Evolutionary conservation across 2,329 filamentous ascomycete species (phyloP), one percentile per base, ranked within the genome.

Genomic region (Paraphoma chrysanthemicola): DNA sequence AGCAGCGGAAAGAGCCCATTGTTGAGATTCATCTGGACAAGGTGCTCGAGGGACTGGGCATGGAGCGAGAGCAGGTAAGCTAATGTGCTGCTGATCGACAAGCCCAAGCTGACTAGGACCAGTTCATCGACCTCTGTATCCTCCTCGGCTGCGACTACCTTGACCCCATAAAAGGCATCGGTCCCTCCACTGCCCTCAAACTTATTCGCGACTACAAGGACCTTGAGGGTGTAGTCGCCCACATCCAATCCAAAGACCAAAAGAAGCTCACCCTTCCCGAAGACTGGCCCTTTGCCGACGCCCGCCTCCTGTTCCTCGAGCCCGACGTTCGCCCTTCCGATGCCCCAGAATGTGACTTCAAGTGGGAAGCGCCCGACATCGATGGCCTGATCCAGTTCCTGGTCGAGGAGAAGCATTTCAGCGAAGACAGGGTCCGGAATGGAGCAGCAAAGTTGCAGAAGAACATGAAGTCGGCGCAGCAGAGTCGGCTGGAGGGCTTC

Each of bases 81-180:
- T 51, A 12, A n/a, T 9, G 39, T 38, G 17, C 12, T 11, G 8
- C 10, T 14, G n/a, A n/a, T 16, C 46, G 64, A 48, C 60, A 23
- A 5, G 23, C 23, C 23, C 3, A 23, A 23, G 9, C 30, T 42
- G 16, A 28, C 59, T 63, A 41, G 46, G 4, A 23, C 28, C 71
- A 97, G 90, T 99, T 99, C 76, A 93, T 99, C 70, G 95, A 99
- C 77, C 88, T 99, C 48, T 99, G 95, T 74, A 99, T 99, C 70
- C 86, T 99, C 10, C 90, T 99, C 44, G 95, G 95, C 67, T 99
- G 95, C 79, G 95, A 99, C 76, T 99, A 99, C 74, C 88, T 98
- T 73, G 95, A 99, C 69, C 94, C 95, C 0, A 90, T 99, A 66
- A 95, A 95, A 69, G 97, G 97, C 75, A 84, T 99, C 62, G 95